Evolutionary conservation across 75 land plant genomes (phyloP), one percentile per base, ranked within the genome.

Genomic region (Selaginella tamariscina): DNA sequence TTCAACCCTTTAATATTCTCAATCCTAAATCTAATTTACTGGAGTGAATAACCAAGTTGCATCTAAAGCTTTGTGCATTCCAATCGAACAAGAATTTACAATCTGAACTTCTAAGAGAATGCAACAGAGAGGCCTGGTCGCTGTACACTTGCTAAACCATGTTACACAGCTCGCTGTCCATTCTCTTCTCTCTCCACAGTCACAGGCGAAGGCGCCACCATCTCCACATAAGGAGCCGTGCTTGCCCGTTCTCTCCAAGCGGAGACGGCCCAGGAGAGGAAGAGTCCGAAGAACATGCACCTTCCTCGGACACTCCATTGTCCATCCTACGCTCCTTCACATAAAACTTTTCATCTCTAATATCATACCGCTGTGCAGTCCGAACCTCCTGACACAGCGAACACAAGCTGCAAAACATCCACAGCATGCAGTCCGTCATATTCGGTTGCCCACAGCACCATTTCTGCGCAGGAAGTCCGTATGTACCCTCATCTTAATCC

Each of bases 351-450:
- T 85, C 79, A 65, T 85, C 83, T 0, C 62, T 60, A 27, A 84
- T 69, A 1, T 83, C 88, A 60, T 88, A 91, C 28, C 59, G 77
- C 49, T 85, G 77, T 0, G 74, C 88, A 0, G 97, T 91, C 54
- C 97, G 65, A 13, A 91, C 94, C 71, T 91, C 97, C 78, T 88
- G 97, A 64, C 84, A 88, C 21, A 91, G 80, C 29, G 97, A 82
- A 64, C 97, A 91, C 60, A 82, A 66, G 68, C 89, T 80, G 56
- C 97, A 91, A 57, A 77, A 88, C 32, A 91, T 76, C 97, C 97
- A 91, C 71, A 83, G 85, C n/a, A 70, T 57, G 54, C 77, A 88
- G 62, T 91, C 97, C 1, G 94, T 70, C 54, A 88, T 57, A n/a
- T 75, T 75, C 0, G 85, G 76, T 67, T 74, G 73, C 24, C 81